phyloP scores from a whole-genome alignment of 768 basidiomycete species.

The Suillus sp. region DNA sequence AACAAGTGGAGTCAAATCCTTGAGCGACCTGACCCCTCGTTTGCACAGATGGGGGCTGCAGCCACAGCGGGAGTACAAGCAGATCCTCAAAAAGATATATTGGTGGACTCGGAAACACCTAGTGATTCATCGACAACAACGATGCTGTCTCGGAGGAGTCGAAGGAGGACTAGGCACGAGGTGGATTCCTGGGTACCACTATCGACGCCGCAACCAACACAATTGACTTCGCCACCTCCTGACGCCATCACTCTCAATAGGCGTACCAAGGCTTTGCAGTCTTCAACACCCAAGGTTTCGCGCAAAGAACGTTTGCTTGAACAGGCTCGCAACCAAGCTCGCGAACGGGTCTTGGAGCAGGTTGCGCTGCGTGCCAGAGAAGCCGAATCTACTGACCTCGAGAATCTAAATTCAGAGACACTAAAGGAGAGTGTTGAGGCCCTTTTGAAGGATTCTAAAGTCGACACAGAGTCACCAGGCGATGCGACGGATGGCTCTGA shows the following conservation, averaged over 20 bases:
- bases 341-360: constrained; percentile 9
- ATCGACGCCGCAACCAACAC: background rate
- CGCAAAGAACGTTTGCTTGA: constrained; percentile 12
- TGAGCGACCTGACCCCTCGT: constrained; percentile 33
- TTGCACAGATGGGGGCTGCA: constrained; percentile 30
- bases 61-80: background rate
- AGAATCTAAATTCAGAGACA: constrained; percentile 17
- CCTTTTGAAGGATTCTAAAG: constrained; percentile 9
- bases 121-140: background rate
- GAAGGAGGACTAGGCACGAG: constrained; percentile 4
- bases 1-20: constrained; percentile 39
- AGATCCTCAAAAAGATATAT: background rate
- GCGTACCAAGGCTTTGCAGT: background rate
- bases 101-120: background rate
- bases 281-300: constrained; percentile 10
- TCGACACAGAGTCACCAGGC: background rate
- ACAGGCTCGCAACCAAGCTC: constrained; percentile 13
- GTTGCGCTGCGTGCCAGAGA: background rate
- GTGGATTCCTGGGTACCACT: constrained; percentile 3
- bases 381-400: background rate
- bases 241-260: background rate
- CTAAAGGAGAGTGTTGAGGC: constrained; percentile 29
- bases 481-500: background rate
- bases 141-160: constrained; percentile 6
- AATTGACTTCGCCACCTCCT: background rate